A percentile compares a stretch with the other conserved stretches of the same genome.
phyloP scores from a whole-genome alignment of 2,329 filamentous ascomycete species.

The Aureobasidium sp. region DNA sequence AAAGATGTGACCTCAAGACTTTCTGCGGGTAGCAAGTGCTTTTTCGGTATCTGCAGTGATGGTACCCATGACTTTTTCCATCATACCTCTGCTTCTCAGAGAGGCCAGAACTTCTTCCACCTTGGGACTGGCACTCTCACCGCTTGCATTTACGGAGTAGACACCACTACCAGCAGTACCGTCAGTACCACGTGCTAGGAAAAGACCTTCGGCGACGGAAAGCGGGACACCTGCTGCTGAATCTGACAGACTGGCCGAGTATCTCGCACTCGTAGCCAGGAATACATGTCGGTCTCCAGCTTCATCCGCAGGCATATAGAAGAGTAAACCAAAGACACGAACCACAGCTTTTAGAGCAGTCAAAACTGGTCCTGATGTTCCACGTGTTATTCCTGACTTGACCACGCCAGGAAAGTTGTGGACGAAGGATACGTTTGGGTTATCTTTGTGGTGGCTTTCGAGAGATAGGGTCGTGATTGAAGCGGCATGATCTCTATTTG shows the following conservation, averaged over 20 bases:
- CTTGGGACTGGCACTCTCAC: no score
- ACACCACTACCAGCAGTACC: constrained; percentile 24
- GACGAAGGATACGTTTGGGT: constrained; percentile 22
- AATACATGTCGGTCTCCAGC: constrained; percentile 27
- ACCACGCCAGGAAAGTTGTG: constrained; percentile 29
- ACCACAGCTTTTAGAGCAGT: constrained; percentile 18
- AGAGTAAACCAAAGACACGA: constrained; percentile 22
- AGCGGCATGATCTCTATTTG: constrained; percentile 20
- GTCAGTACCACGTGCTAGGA: constrained; percentile 8
- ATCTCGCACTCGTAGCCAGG: constrained; percentile 1
- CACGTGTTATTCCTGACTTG: constrained; percentile 16
- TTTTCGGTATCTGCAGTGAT: constrained; percentile 27
- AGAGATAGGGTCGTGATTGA: constrained; percentile 25
- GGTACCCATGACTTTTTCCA: constrained; percentile 35
- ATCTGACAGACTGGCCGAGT: constrained; percentile 8
- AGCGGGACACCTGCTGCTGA: no score
- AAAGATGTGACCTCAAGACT: no score
- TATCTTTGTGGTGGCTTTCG: constrained; percentile 25
- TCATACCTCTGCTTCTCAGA: constrained; percentile 37
- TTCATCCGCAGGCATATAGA: constrained; percentile 23
- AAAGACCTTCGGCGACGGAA: background rate
- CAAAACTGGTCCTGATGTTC: constrained; percentile 1
- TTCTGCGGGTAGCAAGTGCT: background rate
- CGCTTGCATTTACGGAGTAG: constrained; percentile 24
- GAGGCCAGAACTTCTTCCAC: constrained; percentile 33